A percentile compares a stretch with the other conserved stretches of the same genome.
Conservation (phyloP, 495 filamentous ascomycete genomes). For the Aspergillus kassunensis region DNA sequence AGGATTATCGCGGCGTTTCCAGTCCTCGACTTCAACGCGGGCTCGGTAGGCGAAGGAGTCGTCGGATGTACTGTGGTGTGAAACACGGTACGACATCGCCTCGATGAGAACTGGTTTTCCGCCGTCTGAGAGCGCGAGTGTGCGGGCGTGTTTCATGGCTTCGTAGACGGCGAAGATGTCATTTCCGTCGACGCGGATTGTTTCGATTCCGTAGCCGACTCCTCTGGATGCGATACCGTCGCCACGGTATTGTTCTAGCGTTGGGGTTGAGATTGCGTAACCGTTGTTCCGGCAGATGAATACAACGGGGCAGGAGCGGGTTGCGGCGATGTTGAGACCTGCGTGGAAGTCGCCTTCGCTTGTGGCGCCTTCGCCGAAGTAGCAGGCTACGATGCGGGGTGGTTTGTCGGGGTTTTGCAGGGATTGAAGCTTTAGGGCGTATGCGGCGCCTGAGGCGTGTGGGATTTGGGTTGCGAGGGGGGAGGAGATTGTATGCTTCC, state of each 20-base stretch:
- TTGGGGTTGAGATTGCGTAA: conserved; percentile 92
- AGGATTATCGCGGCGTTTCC: conserved; percentile 94
- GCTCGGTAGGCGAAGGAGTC: conserved; percentile 97
- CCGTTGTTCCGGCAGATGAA: conserved; percentile 99
- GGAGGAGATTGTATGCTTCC: conserved; percentile 86
- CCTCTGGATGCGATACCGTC: conserved; percentile 95
- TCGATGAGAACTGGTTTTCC: conserved; percentile 84
- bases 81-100: conserved; percentile 96
- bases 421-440: conserved; percentile 84
- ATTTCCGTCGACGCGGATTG: conserved; percentile 93
- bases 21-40: conserved; percentile 91
- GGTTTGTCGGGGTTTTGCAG: conserved; percentile 63
- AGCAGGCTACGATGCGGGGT: conserved; percentile 75
- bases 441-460: conserved; percentile 89
- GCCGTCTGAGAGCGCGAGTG: conserved; percentile 71
- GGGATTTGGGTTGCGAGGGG: conserved; percentile 93
- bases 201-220: conserved; percentile 96
- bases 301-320: conserved; percentile 81
- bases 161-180: conserved; percentile 93
- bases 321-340: conserved; percentile 93
- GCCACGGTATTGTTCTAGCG: conserved; percentile 92
- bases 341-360: conserved; percentile 98
- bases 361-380: conserved; percentile 97
- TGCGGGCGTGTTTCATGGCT: conserved; percentile 72
- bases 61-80: conserved; percentile 96